These are phyloP conservation scores for Trichoderma asperelloides DNA, from an alignment of 495 filamentous ascomycete genomes.

Conservation along the genomic window DNA sequence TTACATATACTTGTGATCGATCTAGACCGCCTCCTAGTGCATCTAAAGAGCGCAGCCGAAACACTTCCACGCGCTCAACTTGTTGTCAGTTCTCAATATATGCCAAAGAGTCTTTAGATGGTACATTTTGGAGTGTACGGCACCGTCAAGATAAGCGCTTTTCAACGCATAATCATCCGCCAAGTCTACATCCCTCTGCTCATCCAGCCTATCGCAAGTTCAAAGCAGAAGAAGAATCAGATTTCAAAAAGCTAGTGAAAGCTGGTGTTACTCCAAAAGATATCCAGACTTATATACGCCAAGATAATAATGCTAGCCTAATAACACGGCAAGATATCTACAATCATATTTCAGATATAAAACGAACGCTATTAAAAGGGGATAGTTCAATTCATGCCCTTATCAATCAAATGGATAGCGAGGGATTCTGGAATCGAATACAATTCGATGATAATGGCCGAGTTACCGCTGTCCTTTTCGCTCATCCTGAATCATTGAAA, in stretches of 20 bases:
- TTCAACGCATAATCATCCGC: neutral
- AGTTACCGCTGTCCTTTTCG: neutral
- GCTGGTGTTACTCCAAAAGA: neutral
- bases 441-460: neutral
- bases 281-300: neutral
- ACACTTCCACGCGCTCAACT: neutral
- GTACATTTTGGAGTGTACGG: neutral
- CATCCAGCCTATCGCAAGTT: neutral
- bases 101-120: neutral
- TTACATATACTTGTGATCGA: neutral
- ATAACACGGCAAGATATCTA: neutral
- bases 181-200: neutral
- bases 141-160: neutral
- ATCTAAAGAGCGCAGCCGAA: neutral
- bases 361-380: neutral
- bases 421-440: neutral
- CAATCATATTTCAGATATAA: neutral
- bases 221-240: neutral
- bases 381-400: neutral
- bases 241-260: neutral
- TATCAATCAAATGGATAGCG: neutral
- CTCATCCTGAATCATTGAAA: neutral
- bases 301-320: neutral
- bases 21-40: neutral
- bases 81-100: neutral